Percentiles rank a stretch among this genome's conserved stretches.
phyloP scores from a whole-genome alignment of 164 flowering plant species.

The Vitis vinifera region ASM3070453v1 NC_081810.1:14440001-14440500 shows the following conservation, averaged over 20 bases:
- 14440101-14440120: slow-evolving; percentile 53
- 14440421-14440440: no score
- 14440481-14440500: no score
- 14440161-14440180: slow-evolving; percentile 31
- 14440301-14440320: no score
- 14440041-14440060: slow-evolving; percentile 49
- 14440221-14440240: slow-evolving; percentile 26
- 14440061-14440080: slow-evolving; percentile 57
- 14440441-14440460: no score
- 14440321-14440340: no score
- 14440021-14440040: slow-evolving; percentile 55
- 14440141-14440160: slow-evolving; percentile 48
- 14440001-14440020: slow-evolving; percentile 64
- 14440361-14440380: no score
- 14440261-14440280: slow-evolving; percentile 2
- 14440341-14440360: no score
- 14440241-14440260: slow-evolving; percentile 9
- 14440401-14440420: no score
- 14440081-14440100: slow-evolving; percentile 53
- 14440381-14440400: no score
- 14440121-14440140: slow-evolving; percentile 48
- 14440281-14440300: no score
- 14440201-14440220: slow-evolving; percentile 35
- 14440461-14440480: no score
- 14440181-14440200: slow-evolving; percentile 37